Evolutionary conservation across 495 filamentous ascomycete species (phyloP), one percentile per base, ranked within the genome.

Genomic region (Penicillium coffeae): DNA sequence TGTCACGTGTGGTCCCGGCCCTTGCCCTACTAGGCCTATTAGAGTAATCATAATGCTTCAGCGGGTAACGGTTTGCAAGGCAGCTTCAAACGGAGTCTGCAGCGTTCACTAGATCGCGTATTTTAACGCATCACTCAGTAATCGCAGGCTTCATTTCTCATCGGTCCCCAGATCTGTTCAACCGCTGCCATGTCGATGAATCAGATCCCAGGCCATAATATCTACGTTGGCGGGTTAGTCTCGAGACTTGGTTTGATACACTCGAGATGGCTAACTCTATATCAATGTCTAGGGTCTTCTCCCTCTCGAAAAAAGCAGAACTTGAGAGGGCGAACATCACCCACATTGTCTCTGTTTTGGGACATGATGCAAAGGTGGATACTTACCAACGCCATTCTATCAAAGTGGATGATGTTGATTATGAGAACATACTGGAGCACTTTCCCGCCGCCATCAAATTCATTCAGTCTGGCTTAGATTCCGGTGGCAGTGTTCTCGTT

Each of bases 201-300:
- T 64, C 64, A 65, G 21, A 63, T 93, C 19, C 79, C 82, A 3
- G 88, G 87, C n/a, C 73, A 81, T 36, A 83, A 87, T 40, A 76
- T 96, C 49, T 91, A 84, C 63, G 82, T 95, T 38, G 89, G 90
- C 68, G 88, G 90, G 90, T 94, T 71, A 70, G 84, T 80, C 2
- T 14, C 15, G 13, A 36, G 32, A 32, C 41, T 14, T 34, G 14
- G 13, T 10, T 30, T 4, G 4, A 21, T 21, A 3, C 0, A 37
- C 22, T 19, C 12, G 9, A 8, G 14, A 15, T 19, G 51, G 37
- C 51, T 50, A 44, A 54, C 47, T 43, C 3, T 35, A 10, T 41
- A 21, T 30, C 37, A 7, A 42, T 25, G 14, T 58, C 47, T 65
- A 95, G 90, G 33, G 77, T 95, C 42, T 88, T 90, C 68, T 80